Evolutionary conservation across 2,329 filamentous ascomycete genomes (phyloP).

Genomic region (Blumeria graminis): DNA sequence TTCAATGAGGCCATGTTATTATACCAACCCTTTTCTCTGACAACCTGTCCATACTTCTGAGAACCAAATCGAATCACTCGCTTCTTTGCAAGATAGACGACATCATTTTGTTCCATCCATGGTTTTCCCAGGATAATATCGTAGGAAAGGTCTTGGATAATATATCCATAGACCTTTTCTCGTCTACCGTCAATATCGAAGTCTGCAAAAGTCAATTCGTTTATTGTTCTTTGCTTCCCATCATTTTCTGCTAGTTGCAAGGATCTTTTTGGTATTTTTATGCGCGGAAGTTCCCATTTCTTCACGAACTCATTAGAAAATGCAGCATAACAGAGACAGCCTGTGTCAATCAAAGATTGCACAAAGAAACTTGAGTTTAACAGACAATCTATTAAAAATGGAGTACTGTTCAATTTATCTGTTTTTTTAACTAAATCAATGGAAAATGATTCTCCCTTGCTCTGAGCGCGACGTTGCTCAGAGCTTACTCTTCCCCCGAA

Average conservation of each 20-base stretch:
- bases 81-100: background rate
- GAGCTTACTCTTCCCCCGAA: background rate
- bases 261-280: background rate
- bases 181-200: background rate
- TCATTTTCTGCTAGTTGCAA: background rate
- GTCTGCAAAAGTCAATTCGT: background rate
- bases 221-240: background rate
- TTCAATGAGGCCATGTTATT: background rate
- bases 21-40: background rate
- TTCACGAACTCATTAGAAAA: background rate
- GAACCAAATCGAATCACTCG: background rate
- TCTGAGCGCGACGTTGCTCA: background rate
- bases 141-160: background rate
- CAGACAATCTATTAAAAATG: conserved; percentile 1
- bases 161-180: background rate
- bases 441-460: background rate
- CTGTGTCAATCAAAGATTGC: background rate
- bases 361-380: background rate
- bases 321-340: background rate
- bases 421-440: background rate
- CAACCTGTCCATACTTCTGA: background rate
- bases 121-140: background rate
- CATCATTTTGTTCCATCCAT: background rate
- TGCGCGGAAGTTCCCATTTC: background rate
- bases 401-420: background rate